Conservation (phyloP, 169 alveolate species). For the Plasmodium cynomolgi region DNA sequence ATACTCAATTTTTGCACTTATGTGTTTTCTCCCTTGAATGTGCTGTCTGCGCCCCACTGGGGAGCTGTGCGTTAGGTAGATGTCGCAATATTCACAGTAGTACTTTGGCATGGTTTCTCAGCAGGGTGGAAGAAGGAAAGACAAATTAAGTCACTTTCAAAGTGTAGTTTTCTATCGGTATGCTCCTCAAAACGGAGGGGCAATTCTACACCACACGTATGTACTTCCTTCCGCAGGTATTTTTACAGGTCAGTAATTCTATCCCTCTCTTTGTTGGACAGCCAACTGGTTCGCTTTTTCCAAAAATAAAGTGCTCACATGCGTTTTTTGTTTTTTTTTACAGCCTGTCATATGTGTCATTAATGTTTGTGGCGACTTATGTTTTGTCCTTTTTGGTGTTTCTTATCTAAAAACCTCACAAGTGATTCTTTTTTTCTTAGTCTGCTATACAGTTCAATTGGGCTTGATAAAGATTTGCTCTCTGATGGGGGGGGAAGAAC, state of each 20-base stretch:
- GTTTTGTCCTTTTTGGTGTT: not conserved
- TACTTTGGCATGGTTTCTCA: conserved; percentile 96
- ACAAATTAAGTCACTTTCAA: not conserved
- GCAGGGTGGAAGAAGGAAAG: not conserved
- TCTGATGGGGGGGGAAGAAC: not conserved
- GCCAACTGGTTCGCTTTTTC: not conserved
- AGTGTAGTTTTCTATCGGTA: not conserved
- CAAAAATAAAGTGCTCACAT: not conserved
- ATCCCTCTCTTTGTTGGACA: not conserved
- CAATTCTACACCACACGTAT: not conserved
- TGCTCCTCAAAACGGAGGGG: not conserved
- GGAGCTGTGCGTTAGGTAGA: conserved; percentile 98
- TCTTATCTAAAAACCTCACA: not conserved
- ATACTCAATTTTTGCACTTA: conserved; percentile 97
- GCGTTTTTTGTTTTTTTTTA: not conserved
- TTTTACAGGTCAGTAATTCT: not conserved
- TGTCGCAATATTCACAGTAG: conserved; percentile 99
- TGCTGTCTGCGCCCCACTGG: conserved; percentile 99
- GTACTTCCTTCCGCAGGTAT: not conserved
- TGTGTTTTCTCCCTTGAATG: conserved; percentile 97
- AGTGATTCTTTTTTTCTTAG: not conserved
- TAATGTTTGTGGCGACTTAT: not conserved
- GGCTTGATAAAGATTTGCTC: not conserved
- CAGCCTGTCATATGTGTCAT: not conserved
- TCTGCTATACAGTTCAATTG: not conserved